Base-by-base conservation (phyloP, 1,139 yeast species). In the Meyerozyma elateridarum region DNA sequence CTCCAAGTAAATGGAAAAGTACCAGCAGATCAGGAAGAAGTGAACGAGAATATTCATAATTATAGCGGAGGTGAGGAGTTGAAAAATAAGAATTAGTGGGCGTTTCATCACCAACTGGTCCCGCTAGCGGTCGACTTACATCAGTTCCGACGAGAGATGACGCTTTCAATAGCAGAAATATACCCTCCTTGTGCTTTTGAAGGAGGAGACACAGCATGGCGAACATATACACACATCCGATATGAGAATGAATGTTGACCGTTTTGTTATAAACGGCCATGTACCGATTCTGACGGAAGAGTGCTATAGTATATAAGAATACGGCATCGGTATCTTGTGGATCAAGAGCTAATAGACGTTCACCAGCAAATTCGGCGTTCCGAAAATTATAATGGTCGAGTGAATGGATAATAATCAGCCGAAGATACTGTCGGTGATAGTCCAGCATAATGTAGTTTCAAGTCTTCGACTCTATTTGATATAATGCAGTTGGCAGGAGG, bases 361-460 rank as follows among this genome's bases (percentile, higher is more conserved):
- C 95, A 21, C 85, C 73, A 8, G 91, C 84, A 59, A 87, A 84
- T 52, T 79, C 87, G 3, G 95, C 95, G 33, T 85, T 81, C 15
- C 65, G 59, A 34, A 76, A 63, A 46, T 84, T 70, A 49, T 80
- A 85, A 38, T 74, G 73, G 48, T 87, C 95, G 26, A 87, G 55
- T 11, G 84, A 74, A 46, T 85, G 85, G 52, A 85, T 62, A 14
- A 83, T 68, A 7, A 70, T 61, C 19, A 80, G 71, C 29, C 81
- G 64, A 24, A 79, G 66, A 39, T 74, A 65, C 40, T 65, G 73
- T 26, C 50, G 53, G 11, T 56, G 46, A 39, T 45, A 52, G 16
- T 39, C 35, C 16, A n/a, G n/a, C n/a, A n/a, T n/a, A n/a, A n/a
- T n/a, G n/a, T n/a, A n/a, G n/a, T n/a, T n/a, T n/a, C n/a, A n/a